Percentiles rank a stretch among this genome's conserved stretches.
These are phyloP conservation scores for Bolboschoenus planiculmis DNA, from an alignment of 176 grass and related monocot species.

Conservation along the genomic window DNA sequence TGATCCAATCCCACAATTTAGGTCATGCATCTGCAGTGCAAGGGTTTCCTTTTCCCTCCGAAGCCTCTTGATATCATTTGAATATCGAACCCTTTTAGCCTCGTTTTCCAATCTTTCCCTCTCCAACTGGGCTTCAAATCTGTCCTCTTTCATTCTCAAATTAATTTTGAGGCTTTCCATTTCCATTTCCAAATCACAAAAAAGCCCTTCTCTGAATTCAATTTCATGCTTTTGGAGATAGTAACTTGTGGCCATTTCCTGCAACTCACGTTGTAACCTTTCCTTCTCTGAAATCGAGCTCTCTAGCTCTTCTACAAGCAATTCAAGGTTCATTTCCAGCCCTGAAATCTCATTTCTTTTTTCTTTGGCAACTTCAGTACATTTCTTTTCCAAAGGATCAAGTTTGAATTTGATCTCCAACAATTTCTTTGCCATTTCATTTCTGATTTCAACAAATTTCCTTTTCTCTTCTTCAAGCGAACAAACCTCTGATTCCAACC, in stretches of 20 bases:
- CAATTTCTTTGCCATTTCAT: constrained; percentile 24
- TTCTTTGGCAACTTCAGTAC: constrained; percentile 1
- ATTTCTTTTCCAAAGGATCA: constrained; percentile 20
- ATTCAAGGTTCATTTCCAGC: constrained; percentile 6
- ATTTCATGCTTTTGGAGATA: constrained; percentile 8
- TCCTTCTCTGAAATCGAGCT: neutral
- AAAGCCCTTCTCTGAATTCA: neutral
- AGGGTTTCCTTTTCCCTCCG: constrained; percentile 21
- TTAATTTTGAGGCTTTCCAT: neutral
- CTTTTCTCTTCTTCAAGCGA: constrained; percentile 12
- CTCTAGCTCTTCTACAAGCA: constrained; percentile 19
- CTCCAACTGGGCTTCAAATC: neutral
- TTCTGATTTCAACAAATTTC: constrained; percentile 6
- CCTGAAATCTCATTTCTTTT: neutral
- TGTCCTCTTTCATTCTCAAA: constrained; percentile 10
- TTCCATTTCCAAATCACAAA: constrained; percentile 8
- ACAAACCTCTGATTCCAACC: neutral
- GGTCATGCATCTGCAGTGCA: neutral
- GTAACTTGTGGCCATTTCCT: constrained; percentile 6
- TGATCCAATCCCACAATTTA: constrained; percentile 22
- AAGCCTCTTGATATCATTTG: neutral
- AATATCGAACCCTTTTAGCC: neutral
- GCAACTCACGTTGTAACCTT: neutral
- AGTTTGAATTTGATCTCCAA: constrained; percentile 25
- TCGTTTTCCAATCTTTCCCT: constrained; percentile 2